Evolutionary conservation across 2,329 filamentous ascomycete genomes (phyloP), one percentile per base, ranked within the genome.

Genomic region (Microcyclosporella mali): DNA sequence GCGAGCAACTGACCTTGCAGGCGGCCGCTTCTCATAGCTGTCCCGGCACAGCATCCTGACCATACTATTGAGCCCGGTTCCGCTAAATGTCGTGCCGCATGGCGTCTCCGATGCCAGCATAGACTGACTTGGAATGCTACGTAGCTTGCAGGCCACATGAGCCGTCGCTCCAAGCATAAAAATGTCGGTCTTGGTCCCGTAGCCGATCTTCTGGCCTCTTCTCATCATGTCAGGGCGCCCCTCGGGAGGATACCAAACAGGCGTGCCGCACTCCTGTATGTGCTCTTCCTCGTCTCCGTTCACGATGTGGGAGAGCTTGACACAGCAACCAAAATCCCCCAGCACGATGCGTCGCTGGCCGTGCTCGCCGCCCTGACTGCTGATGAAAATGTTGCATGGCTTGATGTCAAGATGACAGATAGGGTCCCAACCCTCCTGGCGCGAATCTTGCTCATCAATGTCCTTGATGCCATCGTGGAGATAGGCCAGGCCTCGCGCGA

Each of bases 381-480:
- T 39, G 1, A 55, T 2, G n/a, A 52, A 51, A 33, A 53, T 47
- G 33, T 51, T 53, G 28, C 43, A 33, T 1, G 50, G 47, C 33
- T 52, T 51, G 14, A 51, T 30, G 25, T 53, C 48, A 0, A 50
- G 35, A 16, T 54, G 49, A 6, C 29, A 43, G 15, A 53, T 52
- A 6, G 43, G 44, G 14, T 55, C 36, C 47, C 47, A 52, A n/a
- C 32, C 34, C 9, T 32, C 33, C 8, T 12, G 16, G 9, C 25
- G 29, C 17, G 40, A 37, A 0, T 21, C 18, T 6, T 34, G 4
- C 11, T 41, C 19, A 3, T 15, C 34, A 28, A 3, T 34, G 8
- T 37, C 32, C 16, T 38, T 45, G 18, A 42, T 34, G 3, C 52
- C 52, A 14, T 44, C 33, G 31, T 55, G 52, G 84, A 52, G 42